Conservation (phyloP, 352 stramenopile species). For the Globisporangium takayamanum region DNA sequence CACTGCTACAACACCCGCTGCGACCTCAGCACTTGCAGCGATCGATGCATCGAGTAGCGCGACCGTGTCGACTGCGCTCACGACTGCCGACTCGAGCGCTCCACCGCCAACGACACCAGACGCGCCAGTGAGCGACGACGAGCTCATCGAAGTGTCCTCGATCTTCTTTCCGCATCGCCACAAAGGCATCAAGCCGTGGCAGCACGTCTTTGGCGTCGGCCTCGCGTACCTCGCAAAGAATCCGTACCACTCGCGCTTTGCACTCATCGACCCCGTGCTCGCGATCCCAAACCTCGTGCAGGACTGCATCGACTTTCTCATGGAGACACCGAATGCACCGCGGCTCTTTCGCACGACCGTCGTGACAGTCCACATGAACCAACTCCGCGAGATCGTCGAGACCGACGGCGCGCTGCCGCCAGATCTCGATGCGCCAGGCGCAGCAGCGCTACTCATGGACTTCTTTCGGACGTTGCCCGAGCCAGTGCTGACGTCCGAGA, state of each 20-base stretch:
- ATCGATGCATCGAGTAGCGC: constrained; percentile 14
- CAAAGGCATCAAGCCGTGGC: constrained; percentile 76
- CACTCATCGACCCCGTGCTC: constrained; percentile 66
- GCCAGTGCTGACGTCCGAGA: constrained; percentile 65
- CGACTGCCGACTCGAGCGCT: neutral
- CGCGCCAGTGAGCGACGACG: constrained; percentile 19
- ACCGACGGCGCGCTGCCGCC: constrained; percentile 48
- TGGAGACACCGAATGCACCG: constrained; percentile 50
- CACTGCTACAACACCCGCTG: neutral
- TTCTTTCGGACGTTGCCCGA: constrained; percentile 77
- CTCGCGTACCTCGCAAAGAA: constrained; percentile 72
- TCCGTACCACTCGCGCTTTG: constrained; percentile 73
- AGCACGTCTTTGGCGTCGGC: constrained; percentile 75
- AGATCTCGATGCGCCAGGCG: constrained; percentile 58
- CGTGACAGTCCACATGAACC: constrained; percentile 55
- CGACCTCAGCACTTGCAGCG: constrained; percentile 8
- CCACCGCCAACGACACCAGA: constrained; percentile 4
- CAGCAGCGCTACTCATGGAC: constrained; percentile 65
- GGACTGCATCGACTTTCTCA: constrained; percentile 70
- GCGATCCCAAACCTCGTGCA: constrained; percentile 71
- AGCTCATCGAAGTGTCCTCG: constrained; percentile 37
- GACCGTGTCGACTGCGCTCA: no score
- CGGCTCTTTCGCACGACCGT: constrained; percentile 79
- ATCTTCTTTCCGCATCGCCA: constrained; percentile 64
- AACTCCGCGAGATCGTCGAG: constrained; percentile 72